These are phyloP conservation scores for Mucor irregularis DNA, from an alignment of 371 early-diverging fungal species.

Conservation along the genomic window DNA sequence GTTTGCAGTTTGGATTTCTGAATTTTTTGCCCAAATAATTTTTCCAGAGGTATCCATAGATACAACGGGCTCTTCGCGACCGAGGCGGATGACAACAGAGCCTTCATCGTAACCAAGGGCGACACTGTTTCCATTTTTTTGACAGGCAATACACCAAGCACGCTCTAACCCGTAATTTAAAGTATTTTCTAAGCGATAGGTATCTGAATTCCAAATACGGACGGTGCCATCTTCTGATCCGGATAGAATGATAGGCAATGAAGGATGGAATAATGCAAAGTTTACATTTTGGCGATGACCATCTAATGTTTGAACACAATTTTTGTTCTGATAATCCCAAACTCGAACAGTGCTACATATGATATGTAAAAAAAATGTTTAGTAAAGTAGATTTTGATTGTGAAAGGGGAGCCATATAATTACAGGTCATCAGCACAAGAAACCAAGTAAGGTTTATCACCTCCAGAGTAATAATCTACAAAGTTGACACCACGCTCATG, in stretches of 20 bases:
- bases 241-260: conserved; percentile 94
- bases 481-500: conserved; percentile 95
- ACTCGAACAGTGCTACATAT: conserved; percentile 74
- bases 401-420: no score
- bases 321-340: conserved; percentile 99
- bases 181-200: conserved; percentile 93
- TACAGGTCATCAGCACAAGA: conserved; percentile 88
- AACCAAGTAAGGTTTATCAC: conserved; percentile 94
- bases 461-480: conserved; percentile 94
- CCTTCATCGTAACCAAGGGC: conserved; percentile 97
- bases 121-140: conserved; percentile 83
- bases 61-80: conserved; percentile 95
- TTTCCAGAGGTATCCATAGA: conserved; percentile 96
- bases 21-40: conserved; percentile 97
- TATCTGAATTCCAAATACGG: conserved; percentile 97
- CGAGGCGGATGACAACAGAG: conserved; percentile 89
- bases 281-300: conserved; percentile 98
- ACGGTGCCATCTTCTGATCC: conserved; percentile 97
- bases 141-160: conserved; percentile 91
- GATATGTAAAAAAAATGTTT: background rate
- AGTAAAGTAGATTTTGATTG: background rate
- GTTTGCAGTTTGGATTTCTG: conserved; percentile 94
- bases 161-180: conserved; percentile 96
- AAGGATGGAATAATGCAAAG: conserved; percentile 94
- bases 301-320: conserved; percentile 95